Percentiles rank a stretch among this genome's conserved stretches.
Conservation (phyloP, 2,329 filamentous ascomycete species). For the Ceratocystis ficicola region DNA sequence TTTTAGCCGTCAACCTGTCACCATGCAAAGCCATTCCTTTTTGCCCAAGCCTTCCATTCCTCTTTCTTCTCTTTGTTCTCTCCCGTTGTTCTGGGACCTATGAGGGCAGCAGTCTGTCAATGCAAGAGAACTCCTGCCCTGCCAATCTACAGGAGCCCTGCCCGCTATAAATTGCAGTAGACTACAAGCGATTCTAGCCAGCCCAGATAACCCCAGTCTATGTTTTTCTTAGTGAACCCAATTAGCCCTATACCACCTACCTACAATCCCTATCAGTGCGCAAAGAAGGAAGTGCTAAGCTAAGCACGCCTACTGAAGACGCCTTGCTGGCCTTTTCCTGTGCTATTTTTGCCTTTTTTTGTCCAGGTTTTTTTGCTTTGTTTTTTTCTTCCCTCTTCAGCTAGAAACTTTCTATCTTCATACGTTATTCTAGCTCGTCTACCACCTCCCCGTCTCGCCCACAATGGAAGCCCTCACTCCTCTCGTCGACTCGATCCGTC, state of each 20-base stretch:
- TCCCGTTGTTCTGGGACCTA: background rate
- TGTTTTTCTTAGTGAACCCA: background rate
- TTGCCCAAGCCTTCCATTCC: background rate
- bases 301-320: background rate
- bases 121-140: background rate
- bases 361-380: background rate
- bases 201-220: too few species aligned
- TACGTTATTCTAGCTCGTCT: background rate
- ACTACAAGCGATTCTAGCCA: background rate
- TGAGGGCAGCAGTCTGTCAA: background rate
- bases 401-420: background rate
- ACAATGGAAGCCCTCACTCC: slow-evolving; percentile 22
- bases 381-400: background rate
- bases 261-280: background rate
- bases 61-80: background rate
- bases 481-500: slow-evolving; percentile 50
- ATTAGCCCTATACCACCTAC: background rate
- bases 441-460: background rate
- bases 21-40: slow-evolving; percentile 4
- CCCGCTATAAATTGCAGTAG: background rate
- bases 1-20: background rate
- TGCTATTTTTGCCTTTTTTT: background rate
- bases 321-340: slow-evolving; percentile 13
- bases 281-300: background rate
- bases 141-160: background rate